These are phyloP conservation scores for Spirogloea muscicola DNA, from an alignment of 139 green algal species.

Conservation along the genomic window DNA sequence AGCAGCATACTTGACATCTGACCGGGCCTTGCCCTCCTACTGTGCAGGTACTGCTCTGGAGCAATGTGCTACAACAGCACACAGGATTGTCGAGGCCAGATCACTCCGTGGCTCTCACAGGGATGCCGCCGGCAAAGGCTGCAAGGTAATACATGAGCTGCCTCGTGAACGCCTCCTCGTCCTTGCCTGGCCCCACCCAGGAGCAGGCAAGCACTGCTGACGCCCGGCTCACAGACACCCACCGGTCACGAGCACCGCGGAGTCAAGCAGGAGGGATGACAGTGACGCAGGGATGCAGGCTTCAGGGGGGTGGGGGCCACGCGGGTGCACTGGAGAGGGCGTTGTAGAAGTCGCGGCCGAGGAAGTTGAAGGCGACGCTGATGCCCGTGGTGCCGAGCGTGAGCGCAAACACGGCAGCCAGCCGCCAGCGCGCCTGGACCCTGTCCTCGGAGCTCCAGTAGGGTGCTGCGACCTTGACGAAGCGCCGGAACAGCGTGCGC, in stretches of 20 bases:
- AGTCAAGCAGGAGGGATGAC: background rate
- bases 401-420: slow-evolving; percentile 81
- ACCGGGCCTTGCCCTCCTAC: background rate
- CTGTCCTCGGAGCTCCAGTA: slow-evolving; percentile 44
- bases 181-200: too few species aligned
- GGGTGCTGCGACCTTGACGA: slow-evolving; percentile 39
- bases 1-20: too few species aligned
- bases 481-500: slow-evolving; percentile 21
- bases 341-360: slow-evolving; percentile 99
- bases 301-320: background rate
- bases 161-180: slow-evolving; percentile 60
- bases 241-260: background rate
- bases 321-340: slow-evolving; percentile 59
- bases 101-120: slow-evolving; percentile 43
- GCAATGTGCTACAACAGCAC: background rate
- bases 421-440: slow-evolving; percentile 38
- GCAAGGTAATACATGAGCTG: slow-evolving; percentile 76
- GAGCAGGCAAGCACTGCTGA: too few species aligned
- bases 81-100: too few species aligned
- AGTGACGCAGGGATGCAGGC: background rate
- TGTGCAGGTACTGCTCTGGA: background rate
- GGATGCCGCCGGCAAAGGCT: slow-evolving; percentile 65
- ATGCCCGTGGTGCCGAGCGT: slow-evolving; percentile 88
- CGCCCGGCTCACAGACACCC: background rate
- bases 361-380: slow-evolving; percentile 90